Evolutionary conservation across 2,329 filamentous ascomycete species (phyloP).

Genomic region (Microsporum ferrugineum): DNA sequence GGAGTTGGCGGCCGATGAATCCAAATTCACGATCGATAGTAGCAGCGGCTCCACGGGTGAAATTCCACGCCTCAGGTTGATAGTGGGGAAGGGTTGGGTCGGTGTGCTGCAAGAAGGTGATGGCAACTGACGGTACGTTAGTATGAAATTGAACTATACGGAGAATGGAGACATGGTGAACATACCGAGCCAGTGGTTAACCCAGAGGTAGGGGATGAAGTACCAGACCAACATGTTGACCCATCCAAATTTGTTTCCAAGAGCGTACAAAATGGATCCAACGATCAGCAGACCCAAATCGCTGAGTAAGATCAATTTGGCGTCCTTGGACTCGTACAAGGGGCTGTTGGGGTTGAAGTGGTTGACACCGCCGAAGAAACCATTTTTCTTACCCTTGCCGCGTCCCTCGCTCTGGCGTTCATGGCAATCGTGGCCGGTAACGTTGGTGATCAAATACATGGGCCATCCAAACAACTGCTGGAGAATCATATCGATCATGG

Average conservation of each 20-base stretch:
- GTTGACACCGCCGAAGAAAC: constrained; percentile 69
- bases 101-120: constrained; percentile 95
- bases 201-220: constrained; percentile 87
- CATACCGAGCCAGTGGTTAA: constrained; percentile 97
- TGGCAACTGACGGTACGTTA: constrained; percentile 57
- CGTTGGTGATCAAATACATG: constrained; percentile 79
- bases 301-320: constrained; percentile 72
- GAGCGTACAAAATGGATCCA: constrained; percentile 49
- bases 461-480: constrained; percentile 94
- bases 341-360: constrained; percentile 86
- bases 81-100: constrained; percentile 92
- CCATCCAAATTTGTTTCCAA: constrained; percentile 71
- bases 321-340: constrained; percentile 82
- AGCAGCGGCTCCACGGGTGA: constrained; percentile 80
- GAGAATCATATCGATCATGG: constrained; percentile 57
- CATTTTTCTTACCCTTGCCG: constrained; percentile 84
- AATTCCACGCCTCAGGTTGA: constrained; percentile 76
- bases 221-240: constrained; percentile 90
- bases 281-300: constrained; percentile 67
- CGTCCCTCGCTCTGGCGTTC: constrained; percentile 84
- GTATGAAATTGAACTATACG: neutral
- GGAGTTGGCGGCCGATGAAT: constrained; percentile 78
- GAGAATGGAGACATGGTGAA: constrained; percentile 16
- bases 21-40: constrained; percentile 97
- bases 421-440: constrained; percentile 94